phyloP scores from a whole-genome alignment of 352 stramenopile genomes.

The Pythium brachiatum region DNA sequence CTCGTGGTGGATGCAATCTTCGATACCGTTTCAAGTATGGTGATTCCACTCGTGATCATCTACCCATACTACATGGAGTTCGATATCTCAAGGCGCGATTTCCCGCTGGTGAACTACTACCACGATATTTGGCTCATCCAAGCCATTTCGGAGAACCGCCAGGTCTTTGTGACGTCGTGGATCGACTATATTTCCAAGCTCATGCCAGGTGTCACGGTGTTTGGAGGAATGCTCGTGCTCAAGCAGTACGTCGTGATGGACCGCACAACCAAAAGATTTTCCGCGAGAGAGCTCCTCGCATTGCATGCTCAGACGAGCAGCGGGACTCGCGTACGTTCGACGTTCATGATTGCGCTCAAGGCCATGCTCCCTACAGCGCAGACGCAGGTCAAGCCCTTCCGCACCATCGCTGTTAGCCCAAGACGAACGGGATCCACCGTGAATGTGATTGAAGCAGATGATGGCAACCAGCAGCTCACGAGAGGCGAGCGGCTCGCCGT shows the following conservation, averaged over 20 bases:
- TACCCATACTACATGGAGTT: slow-evolving; percentile 20
- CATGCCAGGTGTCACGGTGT: background rate
- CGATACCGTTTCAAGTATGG: slow-evolving; percentile 20
- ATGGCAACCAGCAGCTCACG: background rate
- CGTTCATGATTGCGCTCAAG: background rate
- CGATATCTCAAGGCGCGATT: slow-evolving; percentile 6
- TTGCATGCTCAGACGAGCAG: background rate
- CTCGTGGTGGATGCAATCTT: slow-evolving; percentile 15
- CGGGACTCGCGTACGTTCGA: background rate
- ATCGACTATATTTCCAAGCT: slow-evolving; percentile 16
- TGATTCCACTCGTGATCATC: slow-evolving; percentile 22
- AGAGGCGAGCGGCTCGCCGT: background rate
- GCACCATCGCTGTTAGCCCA: background rate
- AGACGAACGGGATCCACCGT: background rate
- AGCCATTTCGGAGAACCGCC: slow-evolving; percentile 22
- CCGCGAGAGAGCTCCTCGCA: background rate
- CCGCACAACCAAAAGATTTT: background rate
- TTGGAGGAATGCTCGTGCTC: background rate
- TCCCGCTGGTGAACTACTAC: slow-evolving; percentile 22
- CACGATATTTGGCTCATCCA: slow-evolving; percentile 26
- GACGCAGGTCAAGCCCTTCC: background rate
- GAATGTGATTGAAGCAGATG: background rate
- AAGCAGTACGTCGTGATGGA: slow-evolving; percentile 10
- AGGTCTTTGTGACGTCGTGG: slow-evolving; percentile 25
- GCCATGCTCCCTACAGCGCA: background rate